Evolutionary conservation across 139 green algal species (phyloP).

Genomic region (Astrephomene gubernaculifera): DNA sequence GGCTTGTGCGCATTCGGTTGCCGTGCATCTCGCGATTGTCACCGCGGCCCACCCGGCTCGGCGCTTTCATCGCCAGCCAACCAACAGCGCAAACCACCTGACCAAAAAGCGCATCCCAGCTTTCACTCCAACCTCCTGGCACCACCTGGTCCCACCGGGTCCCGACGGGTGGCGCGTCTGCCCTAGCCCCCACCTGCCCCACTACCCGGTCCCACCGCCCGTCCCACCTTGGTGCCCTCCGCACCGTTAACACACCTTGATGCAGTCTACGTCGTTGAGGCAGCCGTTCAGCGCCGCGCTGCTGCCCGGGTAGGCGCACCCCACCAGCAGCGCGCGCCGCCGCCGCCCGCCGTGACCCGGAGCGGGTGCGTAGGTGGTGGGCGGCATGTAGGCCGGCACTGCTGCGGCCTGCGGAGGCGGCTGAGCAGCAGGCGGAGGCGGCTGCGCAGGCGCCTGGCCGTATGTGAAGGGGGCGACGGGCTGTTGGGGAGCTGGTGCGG

Average conservation of each 20-base stretch:
- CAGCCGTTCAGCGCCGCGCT: slow-evolving; percentile 55
- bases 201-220: too few relatives aligned
- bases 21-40: too few relatives aligned
- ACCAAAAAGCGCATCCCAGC: too few relatives aligned
- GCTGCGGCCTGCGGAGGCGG: background rate
- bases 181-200: too few relatives aligned
- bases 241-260: slow-evolving; percentile 15
- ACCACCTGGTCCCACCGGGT: too few relatives aligned
- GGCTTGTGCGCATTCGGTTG: too few relatives aligned
- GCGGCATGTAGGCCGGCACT: slow-evolving; percentile 16
- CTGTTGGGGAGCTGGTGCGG: background rate
- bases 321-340: slow-evolving; percentile 60
- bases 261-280: slow-evolving; percentile 66
- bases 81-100: too few relatives aligned
- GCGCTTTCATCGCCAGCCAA: too few relatives aligned
- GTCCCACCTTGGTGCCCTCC: too few relatives aligned
- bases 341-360: slow-evolving; percentile 17
- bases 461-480: background rate
- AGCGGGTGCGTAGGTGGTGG: slow-evolving; percentile 18
- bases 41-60: too few relatives aligned
- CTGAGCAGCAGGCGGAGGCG: background rate
- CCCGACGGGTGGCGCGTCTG: too few relatives aligned
- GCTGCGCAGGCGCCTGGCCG: background rate
- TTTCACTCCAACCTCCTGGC: too few relatives aligned
- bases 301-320: slow-evolving; percentile 59